Evolutionary conservation across 2,329 filamentous ascomycete genomes (phyloP).

Genomic region (Fusarium fujikuroi): DNA sequence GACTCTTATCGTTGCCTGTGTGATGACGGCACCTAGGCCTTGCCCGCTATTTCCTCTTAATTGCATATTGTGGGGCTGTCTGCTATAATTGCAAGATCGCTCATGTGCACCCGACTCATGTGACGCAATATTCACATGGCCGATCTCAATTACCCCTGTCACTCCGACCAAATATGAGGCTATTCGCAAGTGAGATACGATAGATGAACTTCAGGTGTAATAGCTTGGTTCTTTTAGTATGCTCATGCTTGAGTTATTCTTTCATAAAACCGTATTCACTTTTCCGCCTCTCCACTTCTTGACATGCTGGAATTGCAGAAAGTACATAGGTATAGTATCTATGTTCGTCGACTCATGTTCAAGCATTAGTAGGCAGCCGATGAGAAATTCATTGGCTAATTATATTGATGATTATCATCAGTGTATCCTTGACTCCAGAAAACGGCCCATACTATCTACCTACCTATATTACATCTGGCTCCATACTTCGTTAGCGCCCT

Average conservation of each 20-base stretch:
- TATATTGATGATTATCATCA: neutral
- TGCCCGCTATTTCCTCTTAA: slow-evolving; percentile 13
- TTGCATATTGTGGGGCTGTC: slow-evolving; percentile 45
- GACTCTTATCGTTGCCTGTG: slow-evolving; percentile 47
- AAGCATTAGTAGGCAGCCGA: neutral
- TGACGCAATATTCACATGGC: slow-evolving; percentile 46
- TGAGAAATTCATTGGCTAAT: neutral
- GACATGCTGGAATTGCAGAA: neutral
- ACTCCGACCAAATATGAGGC: slow-evolving; percentile 17
- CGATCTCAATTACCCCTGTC: slow-evolving; percentile 14
- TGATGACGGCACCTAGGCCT: slow-evolving; percentile 48
- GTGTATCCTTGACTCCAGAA: neutral
- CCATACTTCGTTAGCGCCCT: slow-evolving; percentile 28
- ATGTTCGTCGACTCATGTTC: neutral
- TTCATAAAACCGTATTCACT: neutral
- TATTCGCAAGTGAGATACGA: slow-evolving; percentile 9
- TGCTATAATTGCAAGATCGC: slow-evolving; percentile 17
- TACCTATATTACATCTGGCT: slow-evolving; percentile 22
- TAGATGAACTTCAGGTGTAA: neutral
- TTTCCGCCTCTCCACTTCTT: neutral
- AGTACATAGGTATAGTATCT: neutral
- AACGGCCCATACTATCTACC: slow-evolving; percentile 8
- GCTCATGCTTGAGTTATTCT: neutral
- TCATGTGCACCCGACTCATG: slow-evolving; percentile 42
- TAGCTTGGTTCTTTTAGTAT: neutral